phyloP scores from a whole-genome alignment of 1,284 basidiomycete genomes.

The Psilocybe mexicana region DNA sequence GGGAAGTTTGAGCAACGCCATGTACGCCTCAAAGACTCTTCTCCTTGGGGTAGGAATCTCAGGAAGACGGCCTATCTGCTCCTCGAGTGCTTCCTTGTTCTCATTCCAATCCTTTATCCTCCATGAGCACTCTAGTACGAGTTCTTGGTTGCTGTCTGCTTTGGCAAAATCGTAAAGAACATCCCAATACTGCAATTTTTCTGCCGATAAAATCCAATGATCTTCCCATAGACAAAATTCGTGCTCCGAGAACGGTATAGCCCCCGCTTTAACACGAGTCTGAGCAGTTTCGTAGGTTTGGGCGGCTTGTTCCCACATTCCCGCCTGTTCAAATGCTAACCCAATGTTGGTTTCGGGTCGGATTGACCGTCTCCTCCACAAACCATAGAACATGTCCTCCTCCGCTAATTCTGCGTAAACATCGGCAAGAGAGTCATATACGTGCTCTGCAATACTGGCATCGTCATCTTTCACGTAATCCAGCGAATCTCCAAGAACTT shows the following conservation, averaged over 20 bases:
- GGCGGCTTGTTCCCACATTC: slow-evolving; percentile 95
- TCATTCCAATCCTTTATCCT: slow-evolving; percentile 90
- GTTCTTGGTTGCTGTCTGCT: slow-evolving; percentile 89
- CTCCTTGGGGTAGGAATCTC: slow-evolving; percentile 92
- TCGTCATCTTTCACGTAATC: slow-evolving; percentile 84
- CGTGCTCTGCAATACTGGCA: slow-evolving; percentile 76
- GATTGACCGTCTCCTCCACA: slow-evolving; percentile 90
- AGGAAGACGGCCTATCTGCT: slow-evolving; percentile 80
- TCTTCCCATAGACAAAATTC: slow-evolving; percentile 99
- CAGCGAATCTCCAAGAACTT: slow-evolving; percentile 83
- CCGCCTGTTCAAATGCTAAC: slow-evolving; percentile 94
- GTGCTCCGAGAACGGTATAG: slow-evolving; percentile 90
- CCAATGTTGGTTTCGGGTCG: slow-evolving; percentile 92
- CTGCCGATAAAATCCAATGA: slow-evolving; percentile 96
- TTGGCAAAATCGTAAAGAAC: slow-evolving; percentile 91
- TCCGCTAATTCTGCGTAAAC: slow-evolving; percentile 95
- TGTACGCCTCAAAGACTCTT: slow-evolving; percentile 94
- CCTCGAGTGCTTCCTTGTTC: slow-evolving; percentile 80
- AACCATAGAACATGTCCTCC: slow-evolving; percentile 97
- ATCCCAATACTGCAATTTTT: slow-evolving; percentile 99
- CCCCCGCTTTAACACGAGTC: slow-evolving; percentile 80
- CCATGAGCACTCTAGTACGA: slow-evolving; percentile 96
- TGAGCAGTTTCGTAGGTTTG: slow-evolving; percentile 92
- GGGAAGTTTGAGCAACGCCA: slow-evolving; percentile 76
- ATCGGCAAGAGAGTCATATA: slow-evolving; percentile 91